A percentile compares a stretch with the other conserved stretches of the same genome.
Conservation (phyloP, 2,329 filamentous ascomycete species). For the Sclerotiophoma versabilis region DNA sequence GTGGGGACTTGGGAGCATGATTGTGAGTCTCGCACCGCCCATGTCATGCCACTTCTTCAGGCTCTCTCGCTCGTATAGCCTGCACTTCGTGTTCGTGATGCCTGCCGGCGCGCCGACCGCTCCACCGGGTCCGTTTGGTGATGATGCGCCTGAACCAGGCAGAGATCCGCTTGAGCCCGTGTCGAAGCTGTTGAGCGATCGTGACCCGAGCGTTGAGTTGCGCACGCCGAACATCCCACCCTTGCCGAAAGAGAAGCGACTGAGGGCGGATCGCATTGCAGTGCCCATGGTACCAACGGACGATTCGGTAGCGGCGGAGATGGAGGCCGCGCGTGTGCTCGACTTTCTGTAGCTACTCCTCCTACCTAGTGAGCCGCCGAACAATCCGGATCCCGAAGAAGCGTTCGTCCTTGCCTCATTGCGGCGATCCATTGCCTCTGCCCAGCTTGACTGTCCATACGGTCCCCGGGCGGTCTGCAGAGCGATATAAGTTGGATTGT, state of each 20-base stretch:
- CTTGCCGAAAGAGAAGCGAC: conserved; percentile 71
- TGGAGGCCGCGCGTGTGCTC: conserved; percentile 61
- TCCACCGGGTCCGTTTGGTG: conserved; percentile 34
- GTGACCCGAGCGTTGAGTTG: conserved; percentile 73
- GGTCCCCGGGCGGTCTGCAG: conserved; percentile 75
- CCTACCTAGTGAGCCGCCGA: conserved; percentile 56
- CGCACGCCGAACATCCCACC: conserved; percentile 83
- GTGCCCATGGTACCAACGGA: conserved; percentile 79
- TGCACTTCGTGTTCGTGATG: conserved; percentile 82
- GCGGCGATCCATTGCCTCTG: conserved; percentile 60
- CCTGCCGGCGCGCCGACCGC: conserved; percentile 62
- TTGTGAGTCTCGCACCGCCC: conserved; percentile 82
- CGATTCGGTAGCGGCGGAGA: conserved; percentile 73
- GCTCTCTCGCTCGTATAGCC: conserved; percentile 80
- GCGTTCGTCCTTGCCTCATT: conserved; percentile 53
- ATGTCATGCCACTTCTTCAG: conserved; percentile 87
- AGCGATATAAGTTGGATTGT: conserved; percentile 88
- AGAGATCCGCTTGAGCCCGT: conserved; percentile 57
- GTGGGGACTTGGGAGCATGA: conserved; percentile 71
- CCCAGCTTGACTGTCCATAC: conserved; percentile 56
- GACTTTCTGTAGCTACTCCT: conserved; percentile 63
- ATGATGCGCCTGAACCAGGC: conserved; percentile 43
- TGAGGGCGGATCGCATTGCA: conserved; percentile 75
- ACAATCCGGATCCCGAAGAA: conserved; percentile 56
- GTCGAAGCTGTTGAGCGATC: conserved; percentile 59